phyloP scores from a whole-genome alignment of 2,329 filamentous ascomycete species.

The Ophiosphaerella narmari region DNA sequence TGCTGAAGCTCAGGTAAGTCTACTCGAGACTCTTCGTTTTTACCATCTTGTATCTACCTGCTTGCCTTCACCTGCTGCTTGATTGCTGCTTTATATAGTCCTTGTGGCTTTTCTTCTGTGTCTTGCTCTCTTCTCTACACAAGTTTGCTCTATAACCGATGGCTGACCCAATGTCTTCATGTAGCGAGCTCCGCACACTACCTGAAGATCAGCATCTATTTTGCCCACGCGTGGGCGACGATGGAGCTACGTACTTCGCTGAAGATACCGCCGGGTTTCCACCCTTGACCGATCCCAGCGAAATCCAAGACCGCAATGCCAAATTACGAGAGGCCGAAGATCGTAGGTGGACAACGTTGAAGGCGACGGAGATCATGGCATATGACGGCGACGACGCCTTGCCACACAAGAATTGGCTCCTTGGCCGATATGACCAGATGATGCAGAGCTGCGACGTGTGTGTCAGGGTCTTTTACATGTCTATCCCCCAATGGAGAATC shows the following conservation, averaged over 20 bases:
- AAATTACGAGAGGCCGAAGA: constrained; percentile 46
- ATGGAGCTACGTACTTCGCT: constrained; percentile 47
- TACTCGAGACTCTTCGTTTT: not conserved
- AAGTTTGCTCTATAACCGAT: constrained; percentile 11
- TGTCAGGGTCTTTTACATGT: constrained; percentile 54
- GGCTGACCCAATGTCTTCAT: constrained; percentile 23
- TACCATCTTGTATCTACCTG: not conserved
- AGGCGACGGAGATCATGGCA: constrained; percentile 52
- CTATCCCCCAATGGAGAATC: constrained; percentile 47
- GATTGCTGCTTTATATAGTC: too few species aligned
- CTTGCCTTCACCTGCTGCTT: not conserved
- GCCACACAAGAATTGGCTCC: constrained; percentile 49
- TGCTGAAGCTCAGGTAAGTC: constrained; percentile 43
- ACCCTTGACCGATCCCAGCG: constrained; percentile 33
- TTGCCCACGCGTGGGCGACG: constrained; percentile 50
- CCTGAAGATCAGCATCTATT: constrained; percentile 53
- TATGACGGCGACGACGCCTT: constrained; percentile 54
- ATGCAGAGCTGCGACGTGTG: constrained; percentile 56
- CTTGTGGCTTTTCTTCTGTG: too few species aligned
- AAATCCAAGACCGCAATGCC: constrained; percentile 33
- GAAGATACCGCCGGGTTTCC: constrained; percentile 48
- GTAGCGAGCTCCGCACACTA: constrained; percentile 45
- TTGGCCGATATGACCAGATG: constrained; percentile 46
- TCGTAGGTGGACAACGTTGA: constrained; percentile 48
- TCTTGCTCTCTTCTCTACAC: not conserved